These are phyloP conservation scores for Anisodus tanguticus DNA, from an alignment of 257 asterid species.

Conservation along the genomic window DNA sequence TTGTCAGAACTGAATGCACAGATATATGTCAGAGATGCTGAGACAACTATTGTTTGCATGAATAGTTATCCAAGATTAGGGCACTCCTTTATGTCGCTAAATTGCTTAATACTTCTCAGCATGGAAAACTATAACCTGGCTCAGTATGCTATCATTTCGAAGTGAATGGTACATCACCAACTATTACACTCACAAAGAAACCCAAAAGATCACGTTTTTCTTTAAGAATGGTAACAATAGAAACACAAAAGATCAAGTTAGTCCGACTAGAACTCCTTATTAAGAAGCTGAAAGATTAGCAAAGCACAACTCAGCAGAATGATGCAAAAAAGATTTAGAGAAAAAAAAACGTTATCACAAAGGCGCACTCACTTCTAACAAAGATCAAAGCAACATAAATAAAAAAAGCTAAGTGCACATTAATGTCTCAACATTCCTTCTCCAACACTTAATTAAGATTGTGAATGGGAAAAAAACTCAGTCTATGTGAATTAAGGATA, in stretches of 20 bases:
- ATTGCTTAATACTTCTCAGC: not conserved
- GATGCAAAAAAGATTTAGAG: not conserved
- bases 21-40: not conserved
- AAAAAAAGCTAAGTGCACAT: not conserved
- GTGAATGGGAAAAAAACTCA: not conserved
- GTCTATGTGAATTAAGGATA: not conserved
- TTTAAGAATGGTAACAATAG: not conserved
- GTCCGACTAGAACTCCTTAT: not conserved
- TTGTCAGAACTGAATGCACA: not conserved
- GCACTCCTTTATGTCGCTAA: slow-evolving; percentile 6
- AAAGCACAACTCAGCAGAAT: not conserved
- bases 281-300: not conserved
- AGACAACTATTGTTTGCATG: not conserved
- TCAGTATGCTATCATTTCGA: not conserved
- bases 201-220: not conserved
- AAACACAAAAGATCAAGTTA: not conserved
- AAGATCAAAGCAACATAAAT: not conserved
- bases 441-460: not conserved
- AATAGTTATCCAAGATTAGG: not conserved
- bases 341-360: not conserved
- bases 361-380: not conserved
- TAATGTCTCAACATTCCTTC: not conserved
- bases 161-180: slow-evolving; percentile 20
- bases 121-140: not conserved
- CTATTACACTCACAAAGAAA: not conserved